Evolutionary conservation across 2,329 filamentous ascomycete species (phyloP), one percentile per base, ranked within the genome.

Genomic region (Endoconidiophora polonica): DNA sequence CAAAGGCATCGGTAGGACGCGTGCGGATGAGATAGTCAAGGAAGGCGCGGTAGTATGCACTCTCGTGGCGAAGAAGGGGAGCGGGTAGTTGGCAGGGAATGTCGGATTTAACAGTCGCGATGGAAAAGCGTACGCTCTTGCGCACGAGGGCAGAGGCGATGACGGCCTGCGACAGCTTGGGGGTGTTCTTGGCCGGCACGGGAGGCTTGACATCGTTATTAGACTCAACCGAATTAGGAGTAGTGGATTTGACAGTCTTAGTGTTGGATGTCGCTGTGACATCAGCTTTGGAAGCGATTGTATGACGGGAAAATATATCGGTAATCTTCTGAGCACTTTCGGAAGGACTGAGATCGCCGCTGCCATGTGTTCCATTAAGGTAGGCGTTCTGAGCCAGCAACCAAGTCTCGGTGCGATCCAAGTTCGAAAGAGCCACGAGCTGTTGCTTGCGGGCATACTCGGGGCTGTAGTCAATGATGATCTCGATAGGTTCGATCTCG

Each of bases 21-120:
- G 77, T 77, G 29, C 76, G 76, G 52, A 83, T 73, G 43, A 80
- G 68, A 56, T 85, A 74, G 59, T 82, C 79, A 57, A 86, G 79
- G 62, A 94, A 95, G 7, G 86, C 86, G 54, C 84, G 81, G 66
- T 87, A 90, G 65, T 94, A 95, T 4, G 88, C 83, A 3, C 82
- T 81, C 59, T 91, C 84, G 59, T 75, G 69, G 52, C 69, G 70
- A 22, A 63, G 52, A 26, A 79, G 64, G 64, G 72, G 67, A 50
- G 72, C 66, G 7, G 74, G 74, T 16, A 78, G 65, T 36, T 64
- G 65, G 57, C 69, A 69, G 22, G 73, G 71, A 12, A 69, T 62
- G 37, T 68, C 65, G 53, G 61, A 66, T 57, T 63, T 64, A 39
- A 64, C 65, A 54, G 69, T 64, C 49, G 67, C 64, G 54, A 78